These are phyloP conservation scores for Clonostachys sp. DNA, from an alignment of 2,329 filamentous ascomycete genomes.

Conservation along the genomic window DNA sequence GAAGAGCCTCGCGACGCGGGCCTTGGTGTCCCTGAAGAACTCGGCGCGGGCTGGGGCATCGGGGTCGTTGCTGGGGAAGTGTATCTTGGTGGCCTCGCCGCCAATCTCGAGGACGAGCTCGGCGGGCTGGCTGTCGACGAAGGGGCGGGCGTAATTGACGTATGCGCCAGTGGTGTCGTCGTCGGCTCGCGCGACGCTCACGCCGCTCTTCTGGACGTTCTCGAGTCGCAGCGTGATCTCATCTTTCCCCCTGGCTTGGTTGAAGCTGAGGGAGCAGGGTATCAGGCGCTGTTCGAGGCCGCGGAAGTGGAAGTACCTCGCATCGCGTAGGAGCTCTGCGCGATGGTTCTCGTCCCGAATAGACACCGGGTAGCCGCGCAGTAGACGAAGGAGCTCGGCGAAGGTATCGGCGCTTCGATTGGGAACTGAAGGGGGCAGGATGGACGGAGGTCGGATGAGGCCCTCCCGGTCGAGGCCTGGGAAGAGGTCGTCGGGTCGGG, in stretches of 20 bases:
- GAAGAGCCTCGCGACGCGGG: conserved; percentile 67
- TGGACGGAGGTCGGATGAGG: conserved; percentile 81
- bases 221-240: conserved; percentile 80
- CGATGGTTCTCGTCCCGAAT: conserved; percentile 76
- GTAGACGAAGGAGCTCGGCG: conserved; percentile 72
- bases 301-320: conserved; percentile 89
- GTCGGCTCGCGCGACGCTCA: conserved; percentile 46
- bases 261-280: conserved; percentile 70
- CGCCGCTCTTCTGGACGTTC: conserved; percentile 83
- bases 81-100: conserved; percentile 56
- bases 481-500: conserved; percentile 73
- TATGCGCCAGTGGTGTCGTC: conserved; percentile 30
- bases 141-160: conserved; percentile 80
- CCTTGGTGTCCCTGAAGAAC: conserved; percentile 68
- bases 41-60: conserved; percentile 47
- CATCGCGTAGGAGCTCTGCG: conserved; percentile 73
- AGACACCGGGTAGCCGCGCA: conserved; percentile 78
- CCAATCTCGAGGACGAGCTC: conserved; percentile 81
- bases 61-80: conserved; percentile 25
- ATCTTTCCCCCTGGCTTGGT: conserved; percentile 59
- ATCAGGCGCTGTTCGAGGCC: conserved; percentile 86
- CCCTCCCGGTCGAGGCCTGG: conserved; percentile 76
- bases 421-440: conserved; percentile 76
- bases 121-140: conserved; percentile 68
- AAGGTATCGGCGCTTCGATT: conserved; percentile 82